These are phyloP conservation scores for Stagonosporopsis cucurbitacearum DNA, from an alignment of 2,329 filamentous ascomycete genomes.

Conservation along the genomic window DNA sequence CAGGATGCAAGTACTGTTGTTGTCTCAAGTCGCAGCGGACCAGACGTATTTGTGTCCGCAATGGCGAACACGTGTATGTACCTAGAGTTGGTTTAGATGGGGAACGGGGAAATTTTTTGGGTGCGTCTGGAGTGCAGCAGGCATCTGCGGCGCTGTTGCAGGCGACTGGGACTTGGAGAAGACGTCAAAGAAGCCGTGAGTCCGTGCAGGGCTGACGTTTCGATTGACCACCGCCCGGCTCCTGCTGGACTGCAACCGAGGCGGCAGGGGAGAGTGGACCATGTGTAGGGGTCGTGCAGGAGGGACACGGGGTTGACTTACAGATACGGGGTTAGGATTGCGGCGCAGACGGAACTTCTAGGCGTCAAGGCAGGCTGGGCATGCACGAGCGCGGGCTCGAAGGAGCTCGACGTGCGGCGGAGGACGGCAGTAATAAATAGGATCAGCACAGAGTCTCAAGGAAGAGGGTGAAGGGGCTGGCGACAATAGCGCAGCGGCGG, in stretches of 20 bases:
- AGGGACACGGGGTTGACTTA: constrained; percentile 37
- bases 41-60: constrained; percentile 41
- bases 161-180: constrained; percentile 41
- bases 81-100: constrained; percentile 34
- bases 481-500: constrained; percentile 38
- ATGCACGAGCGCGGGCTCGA: constrained; percentile 28
- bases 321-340: constrained; percentile 37
- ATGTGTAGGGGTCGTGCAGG: constrained; percentile 26
- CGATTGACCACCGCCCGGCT: constrained; percentile 42
- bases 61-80: constrained; percentile 41
- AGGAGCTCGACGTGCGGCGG: constrained; percentile 31
- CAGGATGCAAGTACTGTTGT: constrained; percentile 35
- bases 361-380: constrained; percentile 35
- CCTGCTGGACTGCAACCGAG: constrained; percentile 43
- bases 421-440: constrained; percentile 43
- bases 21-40: constrained; percentile 40
- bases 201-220: constrained; percentile 50
- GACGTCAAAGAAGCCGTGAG: constrained; percentile 45
- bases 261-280: constrained; percentile 37
- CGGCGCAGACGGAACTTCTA: constrained; percentile 39
- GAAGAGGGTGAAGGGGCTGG: constrained; percentile 32
- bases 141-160: constrained; percentile 44
- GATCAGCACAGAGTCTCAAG: constrained; percentile 38
- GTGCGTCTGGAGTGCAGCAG: constrained; percentile 45
- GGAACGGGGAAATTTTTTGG: constrained; percentile 40